These are phyloP conservation scores for Mortierella sp. DNA, from an alignment of 371 early-diverging fungal species.

Conservation along the genomic window DNA sequence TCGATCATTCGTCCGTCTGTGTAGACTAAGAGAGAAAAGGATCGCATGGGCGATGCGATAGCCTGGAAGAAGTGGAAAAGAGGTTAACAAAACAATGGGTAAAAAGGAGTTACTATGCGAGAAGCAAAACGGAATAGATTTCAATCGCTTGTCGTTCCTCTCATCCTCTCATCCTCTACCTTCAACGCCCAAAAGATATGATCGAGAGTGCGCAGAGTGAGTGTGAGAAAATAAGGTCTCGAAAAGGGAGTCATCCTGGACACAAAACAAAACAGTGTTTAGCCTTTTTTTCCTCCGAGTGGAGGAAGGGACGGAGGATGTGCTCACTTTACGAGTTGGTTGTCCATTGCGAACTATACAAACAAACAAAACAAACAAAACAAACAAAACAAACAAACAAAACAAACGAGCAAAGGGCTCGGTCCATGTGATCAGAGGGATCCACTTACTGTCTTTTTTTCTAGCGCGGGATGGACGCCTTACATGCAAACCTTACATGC, in stretches of 20 bases:
- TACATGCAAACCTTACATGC: background rate
- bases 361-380: background rate
- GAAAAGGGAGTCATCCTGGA: background rate
- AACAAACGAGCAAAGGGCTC: background rate
- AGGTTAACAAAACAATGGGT: no score
- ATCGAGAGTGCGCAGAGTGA: background rate
- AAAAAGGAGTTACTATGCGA: no score
- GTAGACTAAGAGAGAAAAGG: background rate
- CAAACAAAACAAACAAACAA: background rate
- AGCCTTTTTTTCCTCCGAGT: conserved; percentile 15
- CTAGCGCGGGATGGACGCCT: background rate
- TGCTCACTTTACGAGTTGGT: background rate
- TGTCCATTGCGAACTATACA: background rate
- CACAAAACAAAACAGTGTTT: background rate
- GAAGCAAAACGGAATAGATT: conserved; percentile 5
- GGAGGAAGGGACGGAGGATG: background rate
- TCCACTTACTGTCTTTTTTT: background rate
- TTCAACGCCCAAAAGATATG: background rate
- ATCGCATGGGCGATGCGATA: background rate
- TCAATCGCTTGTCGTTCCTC: background rate
- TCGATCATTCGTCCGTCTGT: background rate
- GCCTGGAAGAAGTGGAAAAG: background rate
- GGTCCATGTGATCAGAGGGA: background rate
- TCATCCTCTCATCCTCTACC: background rate
- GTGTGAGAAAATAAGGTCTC: background rate